These are phyloP conservation scores for Davidsoniella australis DNA, from an alignment of 2,329 filamentous ascomycete genomes.

Conservation along the genomic window DNA sequence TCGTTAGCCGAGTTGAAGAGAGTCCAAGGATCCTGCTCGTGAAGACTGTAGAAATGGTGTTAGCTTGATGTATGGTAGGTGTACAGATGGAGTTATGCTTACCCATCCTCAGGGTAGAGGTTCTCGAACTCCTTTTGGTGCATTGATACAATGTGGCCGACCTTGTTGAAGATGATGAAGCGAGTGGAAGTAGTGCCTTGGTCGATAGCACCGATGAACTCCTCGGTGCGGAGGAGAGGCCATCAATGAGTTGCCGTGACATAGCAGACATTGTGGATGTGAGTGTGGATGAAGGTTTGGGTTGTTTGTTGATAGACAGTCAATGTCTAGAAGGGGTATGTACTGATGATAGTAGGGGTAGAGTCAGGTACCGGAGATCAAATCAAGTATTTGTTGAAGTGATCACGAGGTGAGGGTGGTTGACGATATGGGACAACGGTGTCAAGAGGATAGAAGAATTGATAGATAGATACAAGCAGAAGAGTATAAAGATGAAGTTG, in stretches of 20 bases:
- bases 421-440: too few relatives aligned
- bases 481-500: not conserved
- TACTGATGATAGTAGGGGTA: not conserved
- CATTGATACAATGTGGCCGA: slow-evolving; percentile 59
- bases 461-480: not conserved
- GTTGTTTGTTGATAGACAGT: not conserved
- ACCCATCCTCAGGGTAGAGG: slow-evolving; percentile 73
- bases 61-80: not conserved
- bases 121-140: slow-evolving; percentile 82
- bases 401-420: too few relatives aligned
- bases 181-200: slow-evolving; percentile 80
- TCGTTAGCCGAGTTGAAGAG: slow-evolving; percentile 57
- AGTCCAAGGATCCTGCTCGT: slow-evolving; percentile 72
- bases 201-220: slow-evolving; percentile 73
- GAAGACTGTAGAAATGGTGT: slow-evolving; percentile 18
- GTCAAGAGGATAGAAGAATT: too few relatives aligned
- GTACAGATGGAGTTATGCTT: slow-evolving; percentile 22
- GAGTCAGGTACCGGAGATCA: not conserved
- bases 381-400: too few relatives aligned
- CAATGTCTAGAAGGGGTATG: not conserved
- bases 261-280: too few relatives aligned
- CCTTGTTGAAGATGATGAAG: slow-evolving; percentile 76
- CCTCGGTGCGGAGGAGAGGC: too few relatives aligned
- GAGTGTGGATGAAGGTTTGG: not conserved
- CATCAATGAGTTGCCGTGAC: too few relatives aligned